These are phyloP conservation scores for Pistacia integerrima DNA, from an alignment of 345 rosid species.

Conservation along the genomic window DNA sequence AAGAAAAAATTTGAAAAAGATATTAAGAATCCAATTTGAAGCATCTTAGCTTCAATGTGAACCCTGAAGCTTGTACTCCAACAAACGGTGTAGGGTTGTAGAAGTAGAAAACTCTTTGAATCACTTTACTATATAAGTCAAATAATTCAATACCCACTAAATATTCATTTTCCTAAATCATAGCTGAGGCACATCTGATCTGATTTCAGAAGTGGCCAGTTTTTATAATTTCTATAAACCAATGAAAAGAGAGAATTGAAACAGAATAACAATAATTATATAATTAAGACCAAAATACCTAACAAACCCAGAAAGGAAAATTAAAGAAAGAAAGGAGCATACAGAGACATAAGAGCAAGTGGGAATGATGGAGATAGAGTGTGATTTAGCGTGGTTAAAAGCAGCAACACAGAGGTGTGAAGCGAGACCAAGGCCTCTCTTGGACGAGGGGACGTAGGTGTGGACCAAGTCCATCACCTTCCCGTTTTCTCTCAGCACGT, in stretches of 20 bases:
- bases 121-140: too few relatives aligned
- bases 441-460: constrained; percentile 77
- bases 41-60: too few relatives aligned
- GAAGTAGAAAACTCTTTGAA: too few relatives aligned
- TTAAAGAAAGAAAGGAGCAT: constrained; percentile 14
- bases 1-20: too few relatives aligned
- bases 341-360: constrained; percentile 90
- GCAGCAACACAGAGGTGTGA: constrained; percentile 81
- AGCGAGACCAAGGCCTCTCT: constrained; percentile 86
- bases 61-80: too few relatives aligned
- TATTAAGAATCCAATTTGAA: too few relatives aligned
- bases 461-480: constrained; percentile 76
- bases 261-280: background rate
- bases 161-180: too few relatives aligned
- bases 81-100: too few relatives aligned
- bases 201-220: too few relatives aligned
- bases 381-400: constrained; percentile 66
- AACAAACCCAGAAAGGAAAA: background rate
- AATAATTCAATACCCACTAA: too few relatives aligned
- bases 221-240: too few relatives aligned
- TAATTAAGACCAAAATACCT: background rate
- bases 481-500: constrained; percentile 54
- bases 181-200: too few relatives aligned
- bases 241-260: background rate
- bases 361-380: constrained; percentile 68